Evolutionary conservation across 306 rosid genomes (phyloP), one percentile per base, ranked within the genome.

Genomic region (Hippophae gyantsensis): DNA sequence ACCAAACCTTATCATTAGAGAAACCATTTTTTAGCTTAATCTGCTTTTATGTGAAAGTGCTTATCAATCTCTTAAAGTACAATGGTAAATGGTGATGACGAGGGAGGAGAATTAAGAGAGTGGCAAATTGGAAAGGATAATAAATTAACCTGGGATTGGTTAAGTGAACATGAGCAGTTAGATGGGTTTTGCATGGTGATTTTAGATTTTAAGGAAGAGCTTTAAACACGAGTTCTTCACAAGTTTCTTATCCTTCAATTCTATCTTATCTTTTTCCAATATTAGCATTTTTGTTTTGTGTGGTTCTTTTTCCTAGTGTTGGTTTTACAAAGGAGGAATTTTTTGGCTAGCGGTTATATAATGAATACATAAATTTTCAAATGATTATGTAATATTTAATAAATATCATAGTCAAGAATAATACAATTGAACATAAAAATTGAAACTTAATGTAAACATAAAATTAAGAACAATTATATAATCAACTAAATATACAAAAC

Each of bases 201-300:
- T 14, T 50, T 42, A 63, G 67, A 53, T 53, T 46, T 52, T 54
- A 58, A n/a, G 70, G 77, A 52, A 50, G 77, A 46, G 75, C 57
- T 61, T 55, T 42, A 8, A 54, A 55, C 86, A 69, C 76, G 79
- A 83, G 88, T 49, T 69, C 86, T 82, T 84, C 90, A 71, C 84
- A 75, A 75, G 83, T 61, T 72, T 60, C 90, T 89, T 85, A 85
- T 89, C 95, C 72, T 74, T 7, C 9, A 11, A 13, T 51, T 48
- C 12, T 56, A 13, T 52, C 1, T 69, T 57, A 41, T 7, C 51
- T 25, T 8, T 52, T 54, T 54, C 12, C 48, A 18, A 18, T 18
- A 18, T 1, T 18, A 18, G 23, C 23, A 11, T 48, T 48, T 48
- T 12, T 11, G 0, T 48, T 48, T 11, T 9, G 6, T 48, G 1